Percentiles rank a stretch among this genome's conserved stretches.
phyloP scores from a whole-genome alignment of 495 filamentous ascomycete genomes.

The Lepraria neglecta region DNA sequence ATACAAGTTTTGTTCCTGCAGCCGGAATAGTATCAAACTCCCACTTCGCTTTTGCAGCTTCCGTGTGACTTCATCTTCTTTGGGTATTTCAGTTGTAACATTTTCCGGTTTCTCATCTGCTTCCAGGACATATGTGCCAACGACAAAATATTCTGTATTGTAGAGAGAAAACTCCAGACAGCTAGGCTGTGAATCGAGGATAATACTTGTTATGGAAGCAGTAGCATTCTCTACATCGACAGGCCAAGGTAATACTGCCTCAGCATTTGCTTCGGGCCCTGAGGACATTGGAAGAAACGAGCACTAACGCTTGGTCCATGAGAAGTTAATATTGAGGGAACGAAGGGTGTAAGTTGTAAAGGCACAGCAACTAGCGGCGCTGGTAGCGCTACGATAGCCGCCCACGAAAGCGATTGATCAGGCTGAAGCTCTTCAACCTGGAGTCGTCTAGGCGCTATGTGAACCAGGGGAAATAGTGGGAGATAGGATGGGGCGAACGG shows the following conservation, averaged over 20 bases:
- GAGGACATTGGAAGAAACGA: neutral
- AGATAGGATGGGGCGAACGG: neutral
- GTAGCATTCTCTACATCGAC: neutral
- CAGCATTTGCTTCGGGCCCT: neutral
- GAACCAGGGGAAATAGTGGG: neutral
- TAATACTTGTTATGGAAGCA: slow-evolving; percentile 2
- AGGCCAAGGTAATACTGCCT: neutral
- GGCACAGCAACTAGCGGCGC: too few species aligned
- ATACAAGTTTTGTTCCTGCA: slow-evolving; percentile 31
- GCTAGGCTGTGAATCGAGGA: slow-evolving; percentile 61
- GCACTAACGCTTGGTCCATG: too few species aligned
- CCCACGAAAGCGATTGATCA: too few species aligned
- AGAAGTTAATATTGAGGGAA: too few species aligned
- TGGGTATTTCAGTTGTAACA: slow-evolving; percentile 26
- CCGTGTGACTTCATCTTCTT: slow-evolving; percentile 27
- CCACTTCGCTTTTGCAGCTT: slow-evolving; percentile 59
- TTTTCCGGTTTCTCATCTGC: slow-evolving; percentile 35
- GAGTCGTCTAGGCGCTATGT: neutral
- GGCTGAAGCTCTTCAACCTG: too few species aligned
- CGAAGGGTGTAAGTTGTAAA: too few species aligned
- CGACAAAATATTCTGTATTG: slow-evolving; percentile 59
- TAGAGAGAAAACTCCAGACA: slow-evolving; percentile 75
- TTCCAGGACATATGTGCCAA: slow-evolving; percentile 82
- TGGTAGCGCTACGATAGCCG: too few species aligned
- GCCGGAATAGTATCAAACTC: slow-evolving; percentile 59